Conservation (phyloP, 352 stramenopile species). For the Phytopythium vexans region DNA sequence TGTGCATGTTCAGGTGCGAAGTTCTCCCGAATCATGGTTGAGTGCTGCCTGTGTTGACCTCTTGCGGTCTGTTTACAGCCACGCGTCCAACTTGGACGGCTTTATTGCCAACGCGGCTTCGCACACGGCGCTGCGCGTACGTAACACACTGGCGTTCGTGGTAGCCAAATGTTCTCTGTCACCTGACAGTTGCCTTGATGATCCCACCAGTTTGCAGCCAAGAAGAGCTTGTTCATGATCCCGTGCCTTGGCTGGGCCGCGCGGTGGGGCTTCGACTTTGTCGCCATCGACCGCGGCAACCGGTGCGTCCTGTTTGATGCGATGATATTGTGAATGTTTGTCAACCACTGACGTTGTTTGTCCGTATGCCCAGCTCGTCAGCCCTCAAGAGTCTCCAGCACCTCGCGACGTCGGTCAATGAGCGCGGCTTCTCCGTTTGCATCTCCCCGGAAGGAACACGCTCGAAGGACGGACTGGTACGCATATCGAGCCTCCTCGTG, state of each 20-base stretch:
- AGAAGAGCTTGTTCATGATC: slow-evolving; percentile 82
- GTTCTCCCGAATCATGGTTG: not conserved
- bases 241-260: slow-evolving; percentile 72
- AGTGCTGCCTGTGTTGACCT: not conserved
- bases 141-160: not conserved
- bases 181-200: not conserved
- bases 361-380: slow-evolving; percentile 25
- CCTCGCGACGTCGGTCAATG: slow-evolving; percentile 63
- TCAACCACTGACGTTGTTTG: slow-evolving; percentile 3
- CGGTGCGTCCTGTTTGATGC: slow-evolving; percentile 23
- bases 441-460: slow-evolving; percentile 85
- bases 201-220: slow-evolving; percentile 59
- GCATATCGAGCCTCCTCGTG: not conserved
- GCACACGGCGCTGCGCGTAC: slow-evolving; percentile 65
- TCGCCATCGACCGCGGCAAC: slow-evolving; percentile 76
- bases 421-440: slow-evolving; percentile 66
- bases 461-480: slow-evolving; percentile 73
- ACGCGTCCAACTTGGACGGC: slow-evolving; percentile 81
- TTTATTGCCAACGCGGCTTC: slow-evolving; percentile 80
- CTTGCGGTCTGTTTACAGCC: slow-evolving; percentile 19
- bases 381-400: slow-evolving; percentile 71
- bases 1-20: slow-evolving; percentile 80
- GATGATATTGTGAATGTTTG: not conserved
- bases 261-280: slow-evolving; percentile 76
- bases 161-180: not conserved